Evolutionary conservation across 2,329 filamentous ascomycete genomes (phyloP).

Genomic region (Ascosphaera aggregata): DNA sequence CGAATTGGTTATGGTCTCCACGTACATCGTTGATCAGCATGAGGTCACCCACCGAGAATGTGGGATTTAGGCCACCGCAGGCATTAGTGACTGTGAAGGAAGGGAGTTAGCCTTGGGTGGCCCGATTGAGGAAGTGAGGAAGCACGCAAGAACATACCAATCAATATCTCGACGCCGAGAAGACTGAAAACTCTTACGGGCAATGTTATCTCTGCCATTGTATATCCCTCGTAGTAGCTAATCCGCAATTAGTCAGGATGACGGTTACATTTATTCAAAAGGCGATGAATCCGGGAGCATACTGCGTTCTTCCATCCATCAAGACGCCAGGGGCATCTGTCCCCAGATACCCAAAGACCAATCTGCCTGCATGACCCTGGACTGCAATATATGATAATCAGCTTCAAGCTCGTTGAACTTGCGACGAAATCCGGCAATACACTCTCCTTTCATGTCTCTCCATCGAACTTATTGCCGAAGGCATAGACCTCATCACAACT

Average conservation of each 20-base stretch:
- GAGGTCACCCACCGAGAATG: conserved; percentile 40
- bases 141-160: conserved; percentile 27
- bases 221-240: conserved; percentile 45
- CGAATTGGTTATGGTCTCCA: not conserved
- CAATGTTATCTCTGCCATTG: conserved; percentile 38
- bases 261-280: conserved; percentile 2
- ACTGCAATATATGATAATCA: conserved; percentile 19
- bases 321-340: conserved; percentile 33
- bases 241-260: not conserved
- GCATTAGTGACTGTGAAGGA: conserved; percentile 39
- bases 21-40: conserved; percentile 39
- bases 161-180: conserved; percentile 35
- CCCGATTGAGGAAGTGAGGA: no score
- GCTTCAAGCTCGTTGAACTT: no score
- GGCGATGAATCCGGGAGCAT: conserved; percentile 13
- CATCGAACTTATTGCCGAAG: not conserved
- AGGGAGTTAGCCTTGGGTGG: conserved; percentile 3
- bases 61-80: conserved; percentile 39
- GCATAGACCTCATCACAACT: not conserved
- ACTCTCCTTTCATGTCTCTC: not conserved
- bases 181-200: conserved; percentile 40
- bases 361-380: conserved; percentile 38
- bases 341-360: conserved; percentile 38
- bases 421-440: no score
- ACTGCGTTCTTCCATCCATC: conserved; percentile 42